Evolutionary conservation across 108 stramenopile genomes (phyloP), one percentile per base, ranked within the genome.

Genomic region (Cyclotella choctawhatcheeana): DNA sequence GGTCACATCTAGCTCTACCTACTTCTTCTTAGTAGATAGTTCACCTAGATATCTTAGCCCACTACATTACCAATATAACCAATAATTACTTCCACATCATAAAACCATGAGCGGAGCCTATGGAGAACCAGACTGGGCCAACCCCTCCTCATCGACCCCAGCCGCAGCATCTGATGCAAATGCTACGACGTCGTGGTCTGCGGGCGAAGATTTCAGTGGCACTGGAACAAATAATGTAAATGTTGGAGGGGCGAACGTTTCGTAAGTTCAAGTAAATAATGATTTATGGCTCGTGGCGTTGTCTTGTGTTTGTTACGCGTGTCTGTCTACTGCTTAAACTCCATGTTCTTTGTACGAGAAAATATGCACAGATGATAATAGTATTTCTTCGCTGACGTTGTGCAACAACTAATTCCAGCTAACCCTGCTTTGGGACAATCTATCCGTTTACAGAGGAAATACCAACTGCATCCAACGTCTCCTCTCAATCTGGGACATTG

Each of bases 121-220:
- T 76, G 87, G 87, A 59, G 85, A 86, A 62, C 88, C 88, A 26
- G 88, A 86, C 74, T 88, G 88, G 88, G 84, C 85, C 47, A 84
- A 58, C 17, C 81, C 83, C 58, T 64, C 72, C 32, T 60, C 82
- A 18, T 52, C 56, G 44, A 29, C 62, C 29, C 44, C 76, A 31
- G 50, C 79, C 13, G 45, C 43, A 55, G 67, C 58, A 51, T 44
- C 76, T 14, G 34, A 64, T 17, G 56, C 52, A 13, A 59, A 58
- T 61, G 70, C 35, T 1, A 63, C 59, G n/a, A 55, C 33, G 37
- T 26, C 37, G 16, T 77, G 59, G 65, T 51, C 69, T 0, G 69
- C 64, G 5, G 77, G 63, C 17, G 77, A 79, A 54, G 55, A 78
- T 66, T 78, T 78, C 32, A 56, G 75, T 47, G 74, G 82, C 17